Evolutionary conservation across 768 basidiomycete genomes (phyloP), one percentile per base, ranked within the genome.

Genomic region (Lentinus tigrinus): DNA sequence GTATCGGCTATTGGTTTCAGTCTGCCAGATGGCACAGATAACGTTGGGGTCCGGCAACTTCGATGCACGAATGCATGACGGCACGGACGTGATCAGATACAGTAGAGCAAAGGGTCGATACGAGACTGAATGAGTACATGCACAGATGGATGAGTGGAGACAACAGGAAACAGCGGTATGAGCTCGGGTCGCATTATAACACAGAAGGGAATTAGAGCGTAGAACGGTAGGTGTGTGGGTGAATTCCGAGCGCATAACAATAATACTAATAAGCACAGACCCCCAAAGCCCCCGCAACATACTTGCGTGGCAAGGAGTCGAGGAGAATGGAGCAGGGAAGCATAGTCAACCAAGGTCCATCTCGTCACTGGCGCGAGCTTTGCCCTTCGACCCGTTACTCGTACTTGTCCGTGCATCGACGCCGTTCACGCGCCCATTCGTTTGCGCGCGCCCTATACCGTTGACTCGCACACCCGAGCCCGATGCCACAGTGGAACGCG

Each of bases 321-420:
- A 46, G 43, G 43, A 13, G 21, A 5, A 19, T 2, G 19, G 43
- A 26, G 43, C 2, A 24, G 10, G 3, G 21, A 24, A 23, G 13
- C 21, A 31, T 46, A 23, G 11, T 65, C 64, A 88, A 66, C 85
- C 85, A 57, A 88, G 76, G 69, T 89, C 87, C 87, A 89, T 89
- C 62, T 78, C 84, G 63, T 87, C 84, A 36, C 74, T 77, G 49
- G 74, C 81, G 56, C 74, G 77, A 59, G 75, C 80, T 71, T 85
- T 85, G 39, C 80, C 79, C 70, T 81, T 82, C 60, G 58, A 63
- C 36, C 48, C 61, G 58, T 61, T 56, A 31, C 31, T 31, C 47
- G 34, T 58, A 60, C 50, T 63, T 58, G 67, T 61, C 64, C 59
- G 55, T 68, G 68, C 31, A 61, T 52, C 46, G 62, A 51, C 46